These are phyloP conservation scores for Ophiostoma ulmi DNA, from an alignment of 2,329 filamentous ascomycete species.

Conservation along the genomic window DNA sequence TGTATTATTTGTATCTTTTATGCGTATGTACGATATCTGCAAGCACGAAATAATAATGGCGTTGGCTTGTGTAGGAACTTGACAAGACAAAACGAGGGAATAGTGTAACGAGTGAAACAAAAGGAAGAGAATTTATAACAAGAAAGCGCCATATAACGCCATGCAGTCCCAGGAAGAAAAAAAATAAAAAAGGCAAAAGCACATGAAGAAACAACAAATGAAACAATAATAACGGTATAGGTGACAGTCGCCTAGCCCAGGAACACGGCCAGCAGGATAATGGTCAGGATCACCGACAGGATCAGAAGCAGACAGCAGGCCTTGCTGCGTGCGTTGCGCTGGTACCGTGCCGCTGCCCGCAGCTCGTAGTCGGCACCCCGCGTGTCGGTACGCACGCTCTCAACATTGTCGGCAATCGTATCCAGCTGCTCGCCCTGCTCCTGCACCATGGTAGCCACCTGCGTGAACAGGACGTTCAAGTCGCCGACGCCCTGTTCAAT, in stretches of 20 bases:
- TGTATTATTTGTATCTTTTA: neutral
- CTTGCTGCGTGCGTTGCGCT: slow-evolving; percentile 92
- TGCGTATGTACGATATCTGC: neutral
- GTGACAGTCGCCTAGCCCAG: slow-evolving; percentile 51
- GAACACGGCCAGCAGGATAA: slow-evolving; percentile 82
- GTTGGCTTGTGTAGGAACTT: neutral
- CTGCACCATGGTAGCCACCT: slow-evolving; percentile 94
- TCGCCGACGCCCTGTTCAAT: slow-evolving; percentile 96
- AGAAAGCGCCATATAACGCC: slow-evolving; percentile 2
- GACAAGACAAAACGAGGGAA: slow-evolving; percentile 5
- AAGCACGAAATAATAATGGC: neutral
- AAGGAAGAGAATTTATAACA: neutral
- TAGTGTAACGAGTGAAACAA: neutral
- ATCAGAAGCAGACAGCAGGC: slow-evolving; percentile 89
- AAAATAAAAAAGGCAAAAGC: neutral
- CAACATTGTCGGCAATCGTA: slow-evolving; percentile 82
- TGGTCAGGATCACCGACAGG: slow-evolving; percentile 78
- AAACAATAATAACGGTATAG: neutral
- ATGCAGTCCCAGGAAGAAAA: slow-evolving; percentile 7
- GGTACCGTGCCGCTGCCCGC: slow-evolving; percentile 79
- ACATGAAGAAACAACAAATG: neutral
- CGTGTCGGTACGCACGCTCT: slow-evolving; percentile 75
- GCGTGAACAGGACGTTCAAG: slow-evolving; percentile 91
- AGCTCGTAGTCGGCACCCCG: slow-evolving; percentile 81
- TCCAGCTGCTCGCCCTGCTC: slow-evolving; percentile 89